Percentiles rank a stretch among this genome's conserved stretches.
phyloP scores from a whole-genome alignment of 371 early-diverging fungal genomes.

The Thermomucor indicae-seudaticae region DNA sequence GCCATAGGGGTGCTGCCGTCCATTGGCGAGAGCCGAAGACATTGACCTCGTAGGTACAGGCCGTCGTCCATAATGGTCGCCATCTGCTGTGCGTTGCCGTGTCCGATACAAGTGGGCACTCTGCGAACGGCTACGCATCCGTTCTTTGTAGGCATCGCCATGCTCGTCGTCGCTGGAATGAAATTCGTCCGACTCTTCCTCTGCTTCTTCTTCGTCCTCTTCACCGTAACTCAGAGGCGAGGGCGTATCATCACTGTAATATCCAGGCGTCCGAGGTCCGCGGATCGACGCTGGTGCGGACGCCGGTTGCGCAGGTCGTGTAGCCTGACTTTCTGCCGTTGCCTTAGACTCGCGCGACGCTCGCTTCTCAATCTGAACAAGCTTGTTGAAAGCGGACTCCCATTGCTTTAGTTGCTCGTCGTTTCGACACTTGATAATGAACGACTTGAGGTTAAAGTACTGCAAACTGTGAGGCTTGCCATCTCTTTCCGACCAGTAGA shows the following conservation, averaged over 20 bases:
- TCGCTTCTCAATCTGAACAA: constrained; percentile 29
- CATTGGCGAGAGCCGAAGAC: not conserved
- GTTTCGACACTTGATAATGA: constrained; percentile 84
- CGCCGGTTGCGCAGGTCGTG: not conserved
- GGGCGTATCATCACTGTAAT: not conserved
- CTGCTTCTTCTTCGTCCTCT: constrained; percentile 17
- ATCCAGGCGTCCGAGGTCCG: not conserved
- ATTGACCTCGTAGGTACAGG: too few relatives aligned
- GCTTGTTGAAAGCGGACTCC: constrained; percentile 65
- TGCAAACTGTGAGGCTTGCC: constrained; percentile 9
- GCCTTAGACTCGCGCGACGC: constrained; percentile 8
- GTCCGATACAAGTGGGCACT: not conserved
- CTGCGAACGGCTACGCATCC: constrained; percentile 6
- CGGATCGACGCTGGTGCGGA: not conserved
- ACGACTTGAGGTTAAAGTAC: constrained; percentile 68
- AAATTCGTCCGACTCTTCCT: constrained; percentile 19
- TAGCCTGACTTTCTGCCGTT: constrained; percentile 2
- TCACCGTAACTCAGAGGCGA: constrained; percentile 4
- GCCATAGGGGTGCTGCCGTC: not conserved
- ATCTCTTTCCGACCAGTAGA: constrained; percentile 33
- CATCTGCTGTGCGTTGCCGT: not conserved
- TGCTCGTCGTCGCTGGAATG: constrained; percentile 10
- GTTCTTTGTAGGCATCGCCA: not conserved
- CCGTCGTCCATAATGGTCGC: not conserved
- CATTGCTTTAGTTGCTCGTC: constrained; percentile 89